A percentile compares a stretch with the other conserved stretches of the same genome.
Evolutionary conservation across 352 stramenopile genomes (phyloP).

Genomic region (Phytophthora idaei): DNA sequence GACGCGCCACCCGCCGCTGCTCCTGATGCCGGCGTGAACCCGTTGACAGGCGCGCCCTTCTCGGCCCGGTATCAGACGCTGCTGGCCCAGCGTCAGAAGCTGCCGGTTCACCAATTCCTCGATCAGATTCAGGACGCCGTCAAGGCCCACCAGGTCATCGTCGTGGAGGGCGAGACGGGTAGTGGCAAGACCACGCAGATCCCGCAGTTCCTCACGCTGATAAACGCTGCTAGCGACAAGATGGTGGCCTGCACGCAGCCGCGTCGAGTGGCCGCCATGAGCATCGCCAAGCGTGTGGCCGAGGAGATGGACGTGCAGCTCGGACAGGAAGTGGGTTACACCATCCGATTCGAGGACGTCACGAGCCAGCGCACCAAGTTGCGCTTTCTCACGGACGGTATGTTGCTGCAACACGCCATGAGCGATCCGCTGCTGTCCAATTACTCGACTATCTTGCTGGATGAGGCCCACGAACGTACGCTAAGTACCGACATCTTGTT

Average conservation of each 20-base stretch:
- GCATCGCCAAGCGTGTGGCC: conserved; percentile 96
- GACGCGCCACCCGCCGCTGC: conserved; percentile 43
- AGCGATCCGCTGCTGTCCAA: conserved; percentile 95
- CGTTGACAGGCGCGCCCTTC: conserved; percentile 90
- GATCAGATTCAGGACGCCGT: conserved; percentile 97
- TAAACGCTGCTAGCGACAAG: conserved; percentile 76
- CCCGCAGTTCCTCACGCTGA: conserved; percentile 92
- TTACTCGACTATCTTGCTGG: conserved; percentile 97
- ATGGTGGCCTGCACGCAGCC: conserved; percentile 98
- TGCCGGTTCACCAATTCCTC: conserved; percentile 98
- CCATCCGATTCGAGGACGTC: conserved; percentile 99
- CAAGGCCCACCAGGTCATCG: conserved; percentile 94
- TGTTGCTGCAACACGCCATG: conserved; percentile 98
- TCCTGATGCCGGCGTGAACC: conserved; percentile 69
- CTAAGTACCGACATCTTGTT: conserved; percentile 98
- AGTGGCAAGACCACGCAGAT: conserved; percentile 97
- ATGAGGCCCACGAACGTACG: conserved; percentile 98
- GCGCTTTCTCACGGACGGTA: conserved; percentile 89
- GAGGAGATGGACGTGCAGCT: conserved; percentile 99
- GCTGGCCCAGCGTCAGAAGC: conserved; percentile 92
- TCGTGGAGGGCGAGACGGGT: conserved; percentile 99
- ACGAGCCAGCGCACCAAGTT: conserved; percentile 85
- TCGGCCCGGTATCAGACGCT: conserved; percentile 93
- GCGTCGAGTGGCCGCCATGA: conserved; percentile 97
- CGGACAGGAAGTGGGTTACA: conserved; percentile 98